Conservation (phyloP, 2,329 filamentous ascomycete genomes). For the Stemphylium beticola region DNA sequence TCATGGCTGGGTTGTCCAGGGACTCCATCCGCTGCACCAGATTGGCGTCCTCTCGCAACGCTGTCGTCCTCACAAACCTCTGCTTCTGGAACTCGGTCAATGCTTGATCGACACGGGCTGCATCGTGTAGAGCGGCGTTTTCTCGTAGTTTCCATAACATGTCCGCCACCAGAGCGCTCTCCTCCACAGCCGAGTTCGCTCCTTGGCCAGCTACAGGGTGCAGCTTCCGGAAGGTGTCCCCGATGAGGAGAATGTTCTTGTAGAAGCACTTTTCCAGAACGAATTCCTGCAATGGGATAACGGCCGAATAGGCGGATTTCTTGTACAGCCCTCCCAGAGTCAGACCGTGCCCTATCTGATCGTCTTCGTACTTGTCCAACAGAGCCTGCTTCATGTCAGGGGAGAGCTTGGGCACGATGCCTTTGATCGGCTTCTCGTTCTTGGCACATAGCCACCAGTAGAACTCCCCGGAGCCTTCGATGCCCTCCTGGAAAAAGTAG, state of each 20-base stretch:
- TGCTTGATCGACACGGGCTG: background rate
- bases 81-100: background rate
- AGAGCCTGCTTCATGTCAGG: constrained; percentile 1
- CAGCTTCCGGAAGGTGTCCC: background rate
- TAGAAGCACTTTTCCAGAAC: background rate
- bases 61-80: background rate
- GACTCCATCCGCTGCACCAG: background rate
- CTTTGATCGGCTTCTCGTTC: background rate
- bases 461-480: constrained; percentile 1
- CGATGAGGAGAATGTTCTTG: background rate
- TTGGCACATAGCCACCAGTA: constrained; percentile 1
- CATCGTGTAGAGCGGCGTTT: background rate
- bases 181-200: background rate
- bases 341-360: constrained; percentile 1
- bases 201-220: background rate
- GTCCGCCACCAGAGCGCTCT: background rate
- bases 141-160: background rate
- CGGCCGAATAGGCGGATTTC: constrained; percentile 2
- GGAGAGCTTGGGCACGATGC: constrained; percentile 1
- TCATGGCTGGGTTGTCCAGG: background rate
- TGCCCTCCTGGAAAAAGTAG: constrained; percentile 1
- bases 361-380: constrained; percentile 1
- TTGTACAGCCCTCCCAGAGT: constrained; percentile 4
- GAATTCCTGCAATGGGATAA: background rate
- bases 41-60: background rate